These are phyloP conservation scores for Pulicaria dysenterica DNA, from an alignment of 129 eudicot genomes.

Conservation along the genomic window DNA sequence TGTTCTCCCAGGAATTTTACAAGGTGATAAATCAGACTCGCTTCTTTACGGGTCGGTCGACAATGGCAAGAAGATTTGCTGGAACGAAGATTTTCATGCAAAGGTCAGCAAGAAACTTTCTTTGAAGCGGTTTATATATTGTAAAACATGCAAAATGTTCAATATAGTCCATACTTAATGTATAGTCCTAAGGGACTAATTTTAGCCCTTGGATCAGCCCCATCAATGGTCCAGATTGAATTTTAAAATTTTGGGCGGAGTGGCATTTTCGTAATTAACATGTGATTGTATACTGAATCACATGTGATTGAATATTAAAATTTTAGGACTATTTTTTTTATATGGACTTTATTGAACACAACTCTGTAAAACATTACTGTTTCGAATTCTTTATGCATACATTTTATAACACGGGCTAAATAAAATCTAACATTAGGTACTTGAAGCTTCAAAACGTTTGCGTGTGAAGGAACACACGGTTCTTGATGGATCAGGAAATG, in stretches of 20 bases:
- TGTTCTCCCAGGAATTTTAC: constrained; percentile 98
- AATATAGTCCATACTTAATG: too few species aligned
- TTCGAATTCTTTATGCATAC: not conserved
- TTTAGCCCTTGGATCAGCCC: too few species aligned
- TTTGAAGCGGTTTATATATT: not conserved
- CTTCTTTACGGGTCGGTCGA: constrained; percentile 98
- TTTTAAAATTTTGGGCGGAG: too few species aligned
- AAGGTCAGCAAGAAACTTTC: constrained; percentile 53
- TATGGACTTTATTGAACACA: too few species aligned
- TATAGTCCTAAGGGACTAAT: too few species aligned
- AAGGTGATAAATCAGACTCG: constrained; percentile 98
- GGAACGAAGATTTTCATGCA: constrained; percentile 92
- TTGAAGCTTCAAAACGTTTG: constrained; percentile 91
- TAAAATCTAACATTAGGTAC: constrained; percentile 48
- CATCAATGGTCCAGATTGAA: too few species aligned
- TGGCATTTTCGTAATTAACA: too few species aligned
- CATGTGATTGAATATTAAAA: too few species aligned
- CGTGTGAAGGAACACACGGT: constrained; percentile 91
- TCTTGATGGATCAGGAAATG: constrained; percentile 85
- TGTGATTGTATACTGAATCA: too few species aligned
- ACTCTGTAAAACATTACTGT: not conserved
- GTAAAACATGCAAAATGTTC: too few species aligned
- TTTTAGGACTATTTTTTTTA: too few species aligned
- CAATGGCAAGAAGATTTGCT: constrained; percentile 98
- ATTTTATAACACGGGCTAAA: constrained; percentile 18